Evolutionary conservation across 257 asterid genomes (phyloP).

Genomic region (Solanum virginianum): DNA sequence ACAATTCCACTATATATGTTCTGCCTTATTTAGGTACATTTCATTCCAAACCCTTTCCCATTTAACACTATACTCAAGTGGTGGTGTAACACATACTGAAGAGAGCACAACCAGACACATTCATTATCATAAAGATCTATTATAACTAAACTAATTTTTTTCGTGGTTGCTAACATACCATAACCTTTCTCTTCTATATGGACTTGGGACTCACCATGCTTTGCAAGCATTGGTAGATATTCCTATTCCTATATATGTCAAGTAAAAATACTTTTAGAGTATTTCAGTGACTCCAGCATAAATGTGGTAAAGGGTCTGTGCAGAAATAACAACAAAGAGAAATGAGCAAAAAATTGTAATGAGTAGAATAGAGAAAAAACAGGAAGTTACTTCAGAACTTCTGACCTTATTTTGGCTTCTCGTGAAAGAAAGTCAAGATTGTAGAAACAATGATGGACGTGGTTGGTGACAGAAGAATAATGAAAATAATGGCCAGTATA

Average conservation of each 20-base stretch:
- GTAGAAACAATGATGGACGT: neutral
- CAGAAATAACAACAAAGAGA: neutral
- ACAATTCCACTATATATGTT: neutral
- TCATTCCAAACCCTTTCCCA: neutral
- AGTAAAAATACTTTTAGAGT: neutral
- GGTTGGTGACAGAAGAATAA: neutral
- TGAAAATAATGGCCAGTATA: neutral
- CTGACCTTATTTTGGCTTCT: neutral
- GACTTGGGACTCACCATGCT: neutral
- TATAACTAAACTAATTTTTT: neutral
- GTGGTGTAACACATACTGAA: neutral
- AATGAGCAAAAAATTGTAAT: neutral
- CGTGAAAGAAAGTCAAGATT: neutral
- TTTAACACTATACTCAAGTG: neutral
- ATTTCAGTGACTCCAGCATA: neutral
- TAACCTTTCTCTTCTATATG: neutral
- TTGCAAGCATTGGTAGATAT: neutral
- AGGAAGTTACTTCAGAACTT: neutral
- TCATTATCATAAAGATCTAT: neutral
- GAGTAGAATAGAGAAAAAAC: neutral
- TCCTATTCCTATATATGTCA: neutral
- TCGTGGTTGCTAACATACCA: neutral
- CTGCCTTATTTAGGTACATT: neutral
- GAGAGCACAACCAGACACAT: neutral
- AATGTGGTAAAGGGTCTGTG: neutral